Percentiles rank a stretch among this genome's conserved stretches.
Evolutionary conservation across 2,329 filamentous ascomycete genomes (phyloP).

Genomic region (Phyllachora maydis): DNA sequence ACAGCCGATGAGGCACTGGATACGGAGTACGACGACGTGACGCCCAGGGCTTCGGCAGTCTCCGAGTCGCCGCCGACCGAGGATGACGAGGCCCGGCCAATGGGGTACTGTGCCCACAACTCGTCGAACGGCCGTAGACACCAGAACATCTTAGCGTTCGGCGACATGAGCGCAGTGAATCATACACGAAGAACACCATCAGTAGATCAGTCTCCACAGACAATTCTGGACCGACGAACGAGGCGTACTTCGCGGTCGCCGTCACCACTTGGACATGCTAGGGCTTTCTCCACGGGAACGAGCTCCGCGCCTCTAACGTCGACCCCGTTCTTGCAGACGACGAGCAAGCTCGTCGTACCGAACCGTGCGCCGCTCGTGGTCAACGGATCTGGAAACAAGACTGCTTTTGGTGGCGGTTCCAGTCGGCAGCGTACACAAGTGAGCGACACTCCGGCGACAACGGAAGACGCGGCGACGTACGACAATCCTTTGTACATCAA

Average conservation of each 20-base stretch:
- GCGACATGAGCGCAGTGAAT: conserved; percentile 19
- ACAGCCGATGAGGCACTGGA: conserved; percentile 28
- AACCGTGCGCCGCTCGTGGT: conserved; percentile 18
- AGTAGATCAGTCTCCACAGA: conserved; percentile 30
- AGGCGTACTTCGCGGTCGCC: conserved; percentile 32
- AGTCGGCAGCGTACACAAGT: conserved; percentile 10
- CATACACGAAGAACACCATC: conserved; percentile 26
- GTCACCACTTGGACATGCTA: conserved; percentile 29
- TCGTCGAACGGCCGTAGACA: conserved; percentile 15
- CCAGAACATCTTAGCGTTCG: conserved; percentile 24
- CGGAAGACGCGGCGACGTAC: conserved; percentile 11
- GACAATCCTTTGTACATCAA: conserved; percentile 17
- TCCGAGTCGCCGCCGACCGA: conserved; percentile 25
- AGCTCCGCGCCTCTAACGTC: conserved; percentile 18
- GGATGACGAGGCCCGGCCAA: conserved; percentile 19
- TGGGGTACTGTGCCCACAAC: conserved; percentile 15
- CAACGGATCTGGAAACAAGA: conserved; percentile 16
- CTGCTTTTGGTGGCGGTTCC: conserved; percentile 7
- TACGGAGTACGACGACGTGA: conserved; percentile 22
- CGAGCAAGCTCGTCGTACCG: conserved; percentile 11
- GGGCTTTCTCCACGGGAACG: conserved; percentile 19
- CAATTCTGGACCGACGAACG: conserved; percentile 30
- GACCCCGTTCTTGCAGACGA: conserved; percentile 14
- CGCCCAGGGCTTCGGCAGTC: conserved; percentile 14
- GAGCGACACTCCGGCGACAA: no score